Conservation (phyloP, 768 basidiomycete species). For the Daedaleopsis nitida region DNA sequence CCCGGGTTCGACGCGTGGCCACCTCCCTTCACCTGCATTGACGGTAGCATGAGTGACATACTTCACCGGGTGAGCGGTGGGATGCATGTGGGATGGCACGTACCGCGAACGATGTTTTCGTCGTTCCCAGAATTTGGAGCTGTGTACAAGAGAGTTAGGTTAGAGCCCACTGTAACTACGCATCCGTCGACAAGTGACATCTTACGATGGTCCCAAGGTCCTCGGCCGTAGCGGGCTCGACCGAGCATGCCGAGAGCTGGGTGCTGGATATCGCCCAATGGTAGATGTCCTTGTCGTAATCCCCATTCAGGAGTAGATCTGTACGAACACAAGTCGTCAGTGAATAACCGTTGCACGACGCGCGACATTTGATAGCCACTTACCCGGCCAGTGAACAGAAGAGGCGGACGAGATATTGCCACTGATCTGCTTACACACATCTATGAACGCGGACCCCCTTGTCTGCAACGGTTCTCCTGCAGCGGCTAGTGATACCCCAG, state of each 20-base stretch:
- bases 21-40: constrained; percentile 36
- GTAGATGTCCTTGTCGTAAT: constrained; percentile 44
- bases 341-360: no score
- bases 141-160: constrained; percentile 23
- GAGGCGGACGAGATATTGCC: constrained; percentile 44
- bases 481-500: not conserved
- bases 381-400: constrained; percentile 47
- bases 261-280: constrained; percentile 58
- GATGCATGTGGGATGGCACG: constrained; percentile 12
- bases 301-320: constrained; percentile 7
- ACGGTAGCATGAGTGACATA: not conserved
- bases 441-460: not conserved
- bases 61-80: not conserved
- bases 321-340: constrained; percentile 22
- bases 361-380: no score
- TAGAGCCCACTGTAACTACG: not conserved
- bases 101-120: constrained; percentile 57
- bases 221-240: constrained; percentile 55
- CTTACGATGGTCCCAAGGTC: constrained; percentile 55
- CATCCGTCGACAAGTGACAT: not conserved
- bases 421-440: constrained; percentile 39
- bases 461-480: not conserved
- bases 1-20: constrained; percentile 37
- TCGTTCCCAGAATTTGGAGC: constrained; percentile 49
- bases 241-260: constrained; percentile 50